Evolutionary conservation across 2,329 filamentous ascomycete species (phyloP).

Genomic region (Penicillium concentricum): DNA sequence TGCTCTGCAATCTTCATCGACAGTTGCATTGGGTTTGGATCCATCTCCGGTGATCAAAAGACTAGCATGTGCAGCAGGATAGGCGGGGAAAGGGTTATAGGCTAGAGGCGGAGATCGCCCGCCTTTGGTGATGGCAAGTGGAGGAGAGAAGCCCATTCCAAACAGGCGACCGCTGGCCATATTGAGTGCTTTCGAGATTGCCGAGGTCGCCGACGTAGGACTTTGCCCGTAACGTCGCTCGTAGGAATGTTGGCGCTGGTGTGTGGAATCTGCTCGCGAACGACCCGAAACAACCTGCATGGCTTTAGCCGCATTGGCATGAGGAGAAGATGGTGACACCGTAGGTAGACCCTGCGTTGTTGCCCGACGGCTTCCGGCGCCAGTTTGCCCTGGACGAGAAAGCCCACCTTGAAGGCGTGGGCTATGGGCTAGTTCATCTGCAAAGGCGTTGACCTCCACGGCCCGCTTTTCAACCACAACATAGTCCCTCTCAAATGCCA

Average conservation of each 20-base stretch:
- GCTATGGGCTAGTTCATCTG: conserved; percentile 88
- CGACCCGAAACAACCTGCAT: conserved; percentile 72
- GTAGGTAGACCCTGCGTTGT: conserved; percentile 74
- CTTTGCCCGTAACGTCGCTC: conserved; percentile 73
- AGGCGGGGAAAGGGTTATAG: conserved; percentile 75
- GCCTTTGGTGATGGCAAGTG: conserved; percentile 45
- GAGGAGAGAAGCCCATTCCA: conserved; percentile 52
- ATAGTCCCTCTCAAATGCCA: conserved; percentile 89
- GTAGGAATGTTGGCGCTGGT: conserved; percentile 76
- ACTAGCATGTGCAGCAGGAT: conserved; percentile 71
- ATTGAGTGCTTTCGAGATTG: conserved; percentile 91
- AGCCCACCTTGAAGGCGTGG: conserved; percentile 59
- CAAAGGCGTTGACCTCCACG: conserved; percentile 95
- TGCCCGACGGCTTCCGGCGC: conserved; percentile 68
- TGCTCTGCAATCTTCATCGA: conserved; percentile 77
- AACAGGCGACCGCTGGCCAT: conserved; percentile 72
- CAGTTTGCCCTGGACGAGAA: conserved; percentile 56
- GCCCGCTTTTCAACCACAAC: conserved; percentile 93
- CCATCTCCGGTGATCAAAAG: conserved; percentile 62
- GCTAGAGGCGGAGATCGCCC: conserved; percentile 47
- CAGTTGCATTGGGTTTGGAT: conserved; percentile 57
- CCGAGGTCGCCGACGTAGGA: conserved; percentile 78
- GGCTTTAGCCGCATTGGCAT: conserved; percentile 65
- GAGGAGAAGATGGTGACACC: conserved; percentile 67
- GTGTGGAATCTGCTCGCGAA: conserved; percentile 56